These are phyloP conservation scores for Emmonsiellopsis sp. DNA, from an alignment of 2,329 filamentous ascomycete species.

Conservation along the genomic window DNA sequence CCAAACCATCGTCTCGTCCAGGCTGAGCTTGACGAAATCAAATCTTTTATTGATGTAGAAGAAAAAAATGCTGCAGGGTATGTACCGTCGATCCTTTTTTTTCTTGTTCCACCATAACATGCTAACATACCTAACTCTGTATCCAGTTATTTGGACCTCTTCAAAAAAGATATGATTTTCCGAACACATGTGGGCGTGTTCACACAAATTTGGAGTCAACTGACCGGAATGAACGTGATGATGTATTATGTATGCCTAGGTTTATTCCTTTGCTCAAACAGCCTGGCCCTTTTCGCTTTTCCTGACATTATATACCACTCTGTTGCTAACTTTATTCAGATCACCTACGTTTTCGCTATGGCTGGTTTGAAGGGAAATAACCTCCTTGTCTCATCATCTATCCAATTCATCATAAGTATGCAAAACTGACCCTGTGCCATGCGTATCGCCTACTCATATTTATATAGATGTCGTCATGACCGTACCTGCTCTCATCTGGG, in stretches of 20 bases:
- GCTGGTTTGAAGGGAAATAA: slow-evolving; percentile 23
- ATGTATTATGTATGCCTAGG: slow-evolving; percentile 49
- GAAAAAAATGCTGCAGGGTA: slow-evolving; percentile 40
- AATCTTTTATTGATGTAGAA: slow-evolving; percentile 25
- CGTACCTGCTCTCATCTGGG: slow-evolving; percentile 39
- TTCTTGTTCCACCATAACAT: slow-evolving; percentile 59
- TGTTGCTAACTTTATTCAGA: slow-evolving; percentile 9
- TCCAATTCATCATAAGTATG: slow-evolving; percentile 43
- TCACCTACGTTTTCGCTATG: slow-evolving; percentile 6
- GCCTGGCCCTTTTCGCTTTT: not conserved
- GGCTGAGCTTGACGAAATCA: slow-evolving; percentile 38
- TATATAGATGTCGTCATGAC: slow-evolving; percentile 43
- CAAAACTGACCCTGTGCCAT: not conserved
- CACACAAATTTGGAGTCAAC: slow-evolving; percentile 49
- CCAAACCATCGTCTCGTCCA: slow-evolving; percentile 45
- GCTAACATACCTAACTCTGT: slow-evolving; percentile 50
- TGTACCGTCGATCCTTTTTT: slow-evolving; percentile 35
- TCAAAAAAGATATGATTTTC: slow-evolving; percentile 62
- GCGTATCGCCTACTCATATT: not conserved
- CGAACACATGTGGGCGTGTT: slow-evolving; percentile 50
- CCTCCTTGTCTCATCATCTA: slow-evolving; percentile 44
- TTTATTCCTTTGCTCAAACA: slow-evolving; percentile 27
- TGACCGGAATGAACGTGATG: slow-evolving; percentile 49
- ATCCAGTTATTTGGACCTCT: slow-evolving; percentile 58
- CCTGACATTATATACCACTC: not conserved